Evolutionary conservation across 2,329 filamentous ascomycete species (phyloP), one percentile per base, ranked within the genome.

Genomic region (Fonsecaea monophora): DNA sequence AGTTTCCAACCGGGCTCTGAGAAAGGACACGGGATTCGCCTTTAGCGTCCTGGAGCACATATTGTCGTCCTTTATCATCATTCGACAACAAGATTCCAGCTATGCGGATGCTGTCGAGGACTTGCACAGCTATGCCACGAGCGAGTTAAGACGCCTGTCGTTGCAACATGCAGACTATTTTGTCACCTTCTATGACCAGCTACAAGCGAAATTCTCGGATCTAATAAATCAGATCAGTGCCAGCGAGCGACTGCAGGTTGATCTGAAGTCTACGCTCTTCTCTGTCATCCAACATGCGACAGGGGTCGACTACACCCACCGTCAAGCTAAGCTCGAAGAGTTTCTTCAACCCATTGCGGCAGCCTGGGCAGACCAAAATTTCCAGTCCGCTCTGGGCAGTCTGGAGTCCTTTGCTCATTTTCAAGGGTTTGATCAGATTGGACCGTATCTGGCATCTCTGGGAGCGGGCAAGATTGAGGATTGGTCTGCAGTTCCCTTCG

Each of bases 21-120:
- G 92, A 75, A 89, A 89, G 72, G 91, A 92, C 63, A 86, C 90
- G 5, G 85, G 84, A 40, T 94, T 97, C 77, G 95, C 96, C 78
- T 84, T 97, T 21, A 93, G 91, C 75, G 92, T 97, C 25, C 85
- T 98, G 3, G 92, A 97, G 76, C 92, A 97, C 77, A 93, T 97
- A 69, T 84, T 99, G 42, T 88, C 94, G 74, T 93, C 92, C 38
- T 90, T 90, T 79, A 88, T 92, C n/a, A 83, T 86, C 3, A 87
- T 92, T 53, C 86, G 91, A 63, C 88, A 90, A 2, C 87, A 90
- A 53, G 87, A 90, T 73, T 84, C 86, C 48, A 82, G 87, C 2
- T 97, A 94, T 77, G 93, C 91, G 13, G 95, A 98, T 70, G 90
- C 94, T 0, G 91, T 97, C 40, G 95, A 94, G 75, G 92, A 96